Evolutionary conservation across 305 asterid species (phyloP), one percentile per base, ranked within the genome.

Genomic region (Fraxinus sp.): DNA sequence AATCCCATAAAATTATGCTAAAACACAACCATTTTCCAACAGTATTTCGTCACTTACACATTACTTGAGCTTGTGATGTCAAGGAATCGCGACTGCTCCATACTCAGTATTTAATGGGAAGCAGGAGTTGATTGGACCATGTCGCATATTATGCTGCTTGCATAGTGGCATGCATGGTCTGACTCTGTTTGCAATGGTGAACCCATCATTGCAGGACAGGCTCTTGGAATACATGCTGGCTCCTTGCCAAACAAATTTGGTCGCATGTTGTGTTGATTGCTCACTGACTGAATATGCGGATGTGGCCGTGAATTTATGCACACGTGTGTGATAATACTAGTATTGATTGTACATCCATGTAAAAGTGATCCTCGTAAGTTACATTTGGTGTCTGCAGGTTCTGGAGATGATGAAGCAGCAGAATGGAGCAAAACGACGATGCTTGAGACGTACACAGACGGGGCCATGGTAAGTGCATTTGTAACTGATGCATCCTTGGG

Each of bases 381-480:
- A 46, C 66, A 1, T 82, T 46, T 79, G 78, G 77, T 62, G 59
- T 33, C 41, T 72, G 64, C 92, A 93, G 98, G 93, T 80, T 57
- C 75, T 87, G 86, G 98, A 92, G 91, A 89, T 88, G 97, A 87
- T 91, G 93, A 88, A 89, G 68, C 86, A 86, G 85, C 95, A 89
- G 82, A 85, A 66, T 2, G 95, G 93, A 83, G 82, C 36, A 16
- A 95, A 93, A 91, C 90, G 89, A 77, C 93, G 85, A 78, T 86
- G 98, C 87, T 88, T 95, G 86, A 93, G 97, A 80, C 91, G 99
- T 83, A 97, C 98, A 59, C 94, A 89, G 89, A 92, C 97, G 1
- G 93, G 99, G 77, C 95, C 96, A 18, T 97, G 97, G 98, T 97
- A 83, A 89, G 55, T 24, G 26, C 37, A 49, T 73, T 71, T 37